phyloP scores from a whole-genome alignment of 2,329 filamentous ascomycete genomes.

The Phyllosticta ampelicida region DNA sequence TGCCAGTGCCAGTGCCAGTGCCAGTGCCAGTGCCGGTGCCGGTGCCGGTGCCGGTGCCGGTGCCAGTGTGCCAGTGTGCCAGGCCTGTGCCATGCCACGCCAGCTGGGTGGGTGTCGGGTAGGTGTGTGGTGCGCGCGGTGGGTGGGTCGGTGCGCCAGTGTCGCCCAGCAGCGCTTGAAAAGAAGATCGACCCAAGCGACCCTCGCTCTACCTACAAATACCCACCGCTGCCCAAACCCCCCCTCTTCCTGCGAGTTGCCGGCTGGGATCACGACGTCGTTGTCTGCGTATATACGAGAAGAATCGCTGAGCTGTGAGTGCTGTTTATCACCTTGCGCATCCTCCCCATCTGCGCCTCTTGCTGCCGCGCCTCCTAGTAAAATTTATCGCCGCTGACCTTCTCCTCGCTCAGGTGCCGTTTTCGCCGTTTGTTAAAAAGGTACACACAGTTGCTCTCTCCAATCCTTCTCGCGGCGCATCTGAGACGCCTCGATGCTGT shows the following conservation, averaged over 20 bases:
- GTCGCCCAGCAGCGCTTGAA: neutral
- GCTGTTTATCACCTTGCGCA: neutral
- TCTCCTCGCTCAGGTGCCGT: constrained; percentile 22
- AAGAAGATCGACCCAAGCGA: neutral
- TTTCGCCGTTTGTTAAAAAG: constrained; percentile 20
- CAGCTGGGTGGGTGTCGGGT: neutral
- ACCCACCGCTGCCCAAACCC: neutral
- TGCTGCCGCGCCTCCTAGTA: constrained; percentile 10
- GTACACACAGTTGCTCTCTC: constrained; percentile 13
- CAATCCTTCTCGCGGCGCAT: neutral
- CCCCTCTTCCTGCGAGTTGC: neutral
- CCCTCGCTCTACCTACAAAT: constrained; percentile 4
- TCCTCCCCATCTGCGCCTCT: constrained; percentile 8
- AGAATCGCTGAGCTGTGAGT: constrained; percentile 8
- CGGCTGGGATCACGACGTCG: neutral
- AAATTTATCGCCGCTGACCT: constrained; percentile 19
- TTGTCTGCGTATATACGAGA: neutral
- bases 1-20: too few species aligned
- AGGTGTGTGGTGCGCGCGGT: neutral
- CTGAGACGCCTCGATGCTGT: neutral
- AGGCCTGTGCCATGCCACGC: too few species aligned
- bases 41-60: too few species aligned
- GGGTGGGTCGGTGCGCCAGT: neutral
- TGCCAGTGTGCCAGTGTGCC: too few species aligned
- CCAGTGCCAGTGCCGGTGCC: too few species aligned